Conservation (phyloP, 805 yeast species). For the Schwanniomyces polymorphus region DNA sequence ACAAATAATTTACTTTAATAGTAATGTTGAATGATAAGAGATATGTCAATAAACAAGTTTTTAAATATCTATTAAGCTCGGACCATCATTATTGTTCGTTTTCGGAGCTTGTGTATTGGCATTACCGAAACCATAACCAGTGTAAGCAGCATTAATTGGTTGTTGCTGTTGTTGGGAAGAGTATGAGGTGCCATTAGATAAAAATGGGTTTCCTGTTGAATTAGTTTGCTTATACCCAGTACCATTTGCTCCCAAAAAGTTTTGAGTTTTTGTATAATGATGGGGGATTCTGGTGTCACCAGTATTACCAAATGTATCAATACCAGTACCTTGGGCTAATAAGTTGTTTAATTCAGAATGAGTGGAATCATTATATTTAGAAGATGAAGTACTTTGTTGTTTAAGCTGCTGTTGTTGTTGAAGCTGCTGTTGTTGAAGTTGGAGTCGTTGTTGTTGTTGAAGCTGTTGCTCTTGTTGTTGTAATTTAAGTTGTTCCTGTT, state of each 20-base stretch:
- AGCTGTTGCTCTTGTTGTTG: slow-evolving; percentile 16
- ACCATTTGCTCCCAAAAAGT: slow-evolving; percentile 85
- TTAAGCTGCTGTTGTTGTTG: slow-evolving; percentile 31
- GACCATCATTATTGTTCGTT: slow-evolving; percentile 33
- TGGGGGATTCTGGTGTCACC: slow-evolving; percentile 87
- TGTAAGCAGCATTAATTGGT: slow-evolving; percentile 70
- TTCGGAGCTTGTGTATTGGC: slow-evolving; percentile 43
- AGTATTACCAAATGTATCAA: slow-evolving; percentile 90
- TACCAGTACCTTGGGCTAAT: slow-evolving; percentile 83
- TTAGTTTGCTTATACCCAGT: slow-evolving; percentile 65
- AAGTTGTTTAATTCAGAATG: slow-evolving; percentile 70
- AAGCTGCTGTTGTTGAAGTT: slow-evolving; percentile 14
- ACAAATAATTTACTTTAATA: background rate
- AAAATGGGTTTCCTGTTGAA: slow-evolving; percentile 58
- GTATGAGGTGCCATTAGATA: slow-evolving; percentile 57
- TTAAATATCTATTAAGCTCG: slow-evolving; percentile 47
- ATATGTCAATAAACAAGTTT: background rate
- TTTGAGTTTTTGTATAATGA: slow-evolving; percentile 81
- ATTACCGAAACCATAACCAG: slow-evolving; percentile 95
- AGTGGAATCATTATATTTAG: slow-evolving; percentile 44
- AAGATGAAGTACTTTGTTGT: slow-evolving; percentile 29
- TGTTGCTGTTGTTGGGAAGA: slow-evolving; percentile 21
- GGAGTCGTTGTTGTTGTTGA: slow-evolving; percentile 30
- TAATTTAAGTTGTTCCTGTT: slow-evolving; percentile 11
- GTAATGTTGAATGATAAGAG: background rate